Evolutionary conservation across 768 basidiomycete genomes (phyloP), one percentile per base, ranked within the genome.

Genomic region (Boletus barrowsii): DNA sequence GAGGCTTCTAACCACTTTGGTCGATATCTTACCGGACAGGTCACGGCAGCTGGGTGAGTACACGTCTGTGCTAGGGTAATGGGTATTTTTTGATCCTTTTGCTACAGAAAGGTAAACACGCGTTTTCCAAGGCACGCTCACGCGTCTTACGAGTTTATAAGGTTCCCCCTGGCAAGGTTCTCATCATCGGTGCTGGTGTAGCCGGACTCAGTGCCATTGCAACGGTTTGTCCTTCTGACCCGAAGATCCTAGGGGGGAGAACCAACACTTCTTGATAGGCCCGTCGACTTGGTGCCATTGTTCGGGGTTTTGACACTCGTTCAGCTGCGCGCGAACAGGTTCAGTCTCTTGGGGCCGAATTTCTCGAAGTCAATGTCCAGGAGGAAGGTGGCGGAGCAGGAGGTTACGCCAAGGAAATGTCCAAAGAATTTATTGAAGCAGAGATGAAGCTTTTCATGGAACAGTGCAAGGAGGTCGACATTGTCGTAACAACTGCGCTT

Each of bases 1-100:
- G 92, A 94, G 69, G 92, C 92, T 30, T 89, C 90, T 24, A 93
- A 91, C 68, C 82, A 89, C 65, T 94, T 94, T 63, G 91, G 91
- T 63, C 78, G 92, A 61, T 93, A 91, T 73, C 76, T 94, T 60
- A 92, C 92, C 33, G 92, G 92, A 63, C 92, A 94, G 70, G 90
- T 91, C 51, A 94, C 92, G 7, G 92, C 92, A 54, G 91, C 90
- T 68, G 90, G 89, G 87, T 90, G 68, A 67, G 86, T 77, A 43
- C 37, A 22, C 29, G 39, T 39, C n/a, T 51, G 18, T 35, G 41
- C 44, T 63, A 20, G 43, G 37, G 30, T 53, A n/a, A 47, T 30
- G 35, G 13, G 11, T 36, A 15, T 57, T 56, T 43, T 49, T 45
- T 66, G 8, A 56, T 32, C 15, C 13, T 20, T 45, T 45, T 42